These are phyloP conservation scores for Pascua guehoae DNA, from an alignment of 1,284 basidiomycete species.

Conservation along the genomic window DNA sequence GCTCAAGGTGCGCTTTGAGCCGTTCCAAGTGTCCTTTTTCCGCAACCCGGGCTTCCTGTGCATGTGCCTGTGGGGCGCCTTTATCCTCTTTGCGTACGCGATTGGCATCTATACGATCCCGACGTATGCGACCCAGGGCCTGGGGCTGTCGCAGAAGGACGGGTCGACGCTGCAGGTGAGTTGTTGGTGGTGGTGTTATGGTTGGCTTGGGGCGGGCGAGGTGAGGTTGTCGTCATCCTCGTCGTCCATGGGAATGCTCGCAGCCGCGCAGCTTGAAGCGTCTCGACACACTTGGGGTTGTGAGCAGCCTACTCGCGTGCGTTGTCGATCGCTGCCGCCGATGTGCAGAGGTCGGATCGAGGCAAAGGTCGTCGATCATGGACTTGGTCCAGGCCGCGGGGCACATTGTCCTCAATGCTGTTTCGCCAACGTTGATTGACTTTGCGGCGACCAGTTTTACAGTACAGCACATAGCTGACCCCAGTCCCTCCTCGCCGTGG, in stretches of 20 bases:
- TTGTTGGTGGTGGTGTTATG: background rate
- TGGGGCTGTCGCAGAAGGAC: conserved; percentile 49
- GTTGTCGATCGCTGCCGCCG: too few relatives aligned
- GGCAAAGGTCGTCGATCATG: too few relatives aligned
- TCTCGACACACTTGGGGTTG: too few relatives aligned
- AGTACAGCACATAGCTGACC: background rate
- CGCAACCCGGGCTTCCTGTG: conserved; percentile 35
- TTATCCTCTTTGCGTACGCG: conserved; percentile 46
- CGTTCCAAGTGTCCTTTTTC: conserved; percentile 33
- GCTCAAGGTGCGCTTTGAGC: conserved; percentile 25
- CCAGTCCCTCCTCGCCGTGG: conserved; percentile 49
- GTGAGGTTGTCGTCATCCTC: too few relatives aligned
- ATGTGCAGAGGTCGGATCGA: too few relatives aligned
- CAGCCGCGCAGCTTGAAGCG: too few relatives aligned
- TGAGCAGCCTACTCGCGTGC: background rate
- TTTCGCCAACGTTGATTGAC: too few relatives aligned
- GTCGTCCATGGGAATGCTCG: too few relatives aligned
- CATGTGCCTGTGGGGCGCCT: conserved; percentile 34
- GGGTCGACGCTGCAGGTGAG: conserved; percentile 41
- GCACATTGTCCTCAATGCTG: too few relatives aligned
- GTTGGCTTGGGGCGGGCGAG: too few relatives aligned
- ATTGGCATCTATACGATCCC: conserved; percentile 50
- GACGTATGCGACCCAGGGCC: conserved; percentile 46
- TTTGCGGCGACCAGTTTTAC: too few relatives aligned
- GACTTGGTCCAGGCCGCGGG: too few relatives aligned